Base-by-base conservation (phyloP, 2,329 filamentous ascomycete genomes). In the Aspergillus sp. region DNA sequence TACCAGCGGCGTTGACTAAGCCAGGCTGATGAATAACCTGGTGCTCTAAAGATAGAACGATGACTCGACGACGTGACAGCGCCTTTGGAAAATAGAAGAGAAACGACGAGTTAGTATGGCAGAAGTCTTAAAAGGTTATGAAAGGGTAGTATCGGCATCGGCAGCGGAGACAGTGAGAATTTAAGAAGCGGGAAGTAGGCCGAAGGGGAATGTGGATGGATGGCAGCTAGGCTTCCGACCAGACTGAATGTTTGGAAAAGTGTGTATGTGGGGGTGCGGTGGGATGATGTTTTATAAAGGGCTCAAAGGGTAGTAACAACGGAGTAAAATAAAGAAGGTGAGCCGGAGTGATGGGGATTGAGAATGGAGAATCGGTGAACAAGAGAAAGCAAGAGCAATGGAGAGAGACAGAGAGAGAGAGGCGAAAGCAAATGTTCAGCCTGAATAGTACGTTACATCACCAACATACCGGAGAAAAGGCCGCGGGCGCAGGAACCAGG, bases 1-100 rank as follows among this genome's bases (percentile, higher is more conserved):
- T 39, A 45, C 43, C 57, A 48, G 15, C 9, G 25, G 56, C 9
- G 60, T 39, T 69, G 67, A 70, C 69, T 69, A 69, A 69, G 61
- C 62, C 43, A 8, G 17, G 32, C 25, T 36, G 7, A 55, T 49
- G 38, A 61, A 30, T 52, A 28, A 60, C n/a, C n/a, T 25, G 30
- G 19, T 17, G 30, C 28, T 51, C 56, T 59, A 58, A 51, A 49
- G 49, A 55, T 55, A 45, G 32, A 56, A 58, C 28, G 54, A 19
- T 41, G 32, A 36, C 32, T 36, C 32, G 32, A 36, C 4, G 32
- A 23, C 21, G 13, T 23, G 28, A 13, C 21, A 39, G 45, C 39
- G 17, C 50, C 39, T 53, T 23, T 13, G 32, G 10, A 13, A 12
- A 13, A 13, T 13, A 13, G 4, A 23, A 45, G 19, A 15, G 7